Evolutionary conservation across 805 yeast genomes (phyloP).

Genomic region (Ogataea glucozyma): DNA sequence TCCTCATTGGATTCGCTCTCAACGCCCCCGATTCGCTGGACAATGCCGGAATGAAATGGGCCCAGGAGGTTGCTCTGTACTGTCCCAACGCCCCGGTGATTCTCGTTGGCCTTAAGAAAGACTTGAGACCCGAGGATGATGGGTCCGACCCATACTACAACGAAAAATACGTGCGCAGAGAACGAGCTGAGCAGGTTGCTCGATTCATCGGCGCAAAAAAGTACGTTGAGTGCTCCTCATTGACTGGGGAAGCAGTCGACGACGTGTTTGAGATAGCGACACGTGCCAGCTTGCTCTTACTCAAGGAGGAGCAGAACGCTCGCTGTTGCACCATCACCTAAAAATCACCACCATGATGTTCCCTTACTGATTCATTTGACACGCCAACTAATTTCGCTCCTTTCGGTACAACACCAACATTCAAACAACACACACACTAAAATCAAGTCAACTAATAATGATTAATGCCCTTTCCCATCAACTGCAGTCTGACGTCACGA

Average conservation of each 20-base stretch:
- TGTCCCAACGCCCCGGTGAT: conserved; percentile 81
- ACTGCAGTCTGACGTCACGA: conserved; percentile 1
- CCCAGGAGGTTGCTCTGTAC: conserved; percentile 74
- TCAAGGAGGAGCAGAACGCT: conserved; percentile 45
- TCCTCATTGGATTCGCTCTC: conserved; percentile 82
- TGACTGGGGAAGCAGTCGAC: conserved; percentile 94
- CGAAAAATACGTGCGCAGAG: conserved; percentile 50
- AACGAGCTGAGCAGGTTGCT: conserved; percentile 71
- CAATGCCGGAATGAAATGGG: conserved; percentile 86
- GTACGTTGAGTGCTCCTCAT: conserved; percentile 85
- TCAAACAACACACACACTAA: too few relatives aligned
- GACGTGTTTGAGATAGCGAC: conserved; percentile 92
- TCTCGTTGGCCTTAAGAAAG: conserved; percentile 83
- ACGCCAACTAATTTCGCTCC: conserved; percentile 12
- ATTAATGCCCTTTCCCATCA: conserved; percentile 6
- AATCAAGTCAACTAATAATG: conserved; percentile 4
- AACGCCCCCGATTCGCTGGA: conserved; percentile 82
- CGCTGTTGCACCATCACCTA: conserved; percentile 43
- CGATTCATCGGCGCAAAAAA: conserved; percentile 76
- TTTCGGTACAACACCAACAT: conserved; percentile 1
- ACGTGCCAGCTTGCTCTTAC: conserved; percentile 65
- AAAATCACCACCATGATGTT: conserved; percentile 6
- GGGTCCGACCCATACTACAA: conserved; percentile 36
- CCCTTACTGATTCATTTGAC: not conserved
- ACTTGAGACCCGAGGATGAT: conserved; percentile 52